Evolutionary conservation across 805 yeast species (phyloP), one percentile per base, ranked within the genome.

Genomic region (Candida saitoana): DNA sequence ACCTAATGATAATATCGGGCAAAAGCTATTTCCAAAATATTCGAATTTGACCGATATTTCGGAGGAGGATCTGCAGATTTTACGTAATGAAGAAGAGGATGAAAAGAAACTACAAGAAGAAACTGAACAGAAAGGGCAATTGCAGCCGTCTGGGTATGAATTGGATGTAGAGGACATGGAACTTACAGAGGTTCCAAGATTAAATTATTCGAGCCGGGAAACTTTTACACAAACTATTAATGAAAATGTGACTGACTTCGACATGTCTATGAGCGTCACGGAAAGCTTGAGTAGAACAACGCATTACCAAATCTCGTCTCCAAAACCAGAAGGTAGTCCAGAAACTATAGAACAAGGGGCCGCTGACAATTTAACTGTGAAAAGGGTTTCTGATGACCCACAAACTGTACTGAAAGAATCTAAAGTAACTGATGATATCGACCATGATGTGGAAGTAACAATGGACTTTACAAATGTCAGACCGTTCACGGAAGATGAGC

Each of bases 141-240:
- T 14, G 11, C 16, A 6, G 5, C n/a, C 32, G 16, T 14, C 32
- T 5, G 40, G 24, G 4, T 34, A 22, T 12, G 43, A 36, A 36
- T 11, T 5, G 9, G 34, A 20, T 8, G 11, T n/a, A n/a, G 37
- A 32, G 4, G 51, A 57, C 25, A 59, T 59, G 55, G 66, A 62
- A 32, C 44, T 58, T 19, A 59, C 63, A 14, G 51, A 40, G 36
- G 46, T 42, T 4, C 33, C 24, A 16, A 15, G 12, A 22, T 25
- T 24, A 3, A 24, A 22, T 4, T 22, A 20, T 20, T 20, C 31
- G 18, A 31, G n/a, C 12, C 27, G 4, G 27, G 14, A 15, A 11
- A 5, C 14, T 12, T 6, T 22, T 5, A 18, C 27, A 17, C 32
- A 29, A 29, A 25, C 25, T 4, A 24, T 16, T 7, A 5, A 36